phyloP scores from a whole-genome alignment of 2,329 filamentous ascomycete genomes.

The Fusarium chlamydosporum region DNA sequence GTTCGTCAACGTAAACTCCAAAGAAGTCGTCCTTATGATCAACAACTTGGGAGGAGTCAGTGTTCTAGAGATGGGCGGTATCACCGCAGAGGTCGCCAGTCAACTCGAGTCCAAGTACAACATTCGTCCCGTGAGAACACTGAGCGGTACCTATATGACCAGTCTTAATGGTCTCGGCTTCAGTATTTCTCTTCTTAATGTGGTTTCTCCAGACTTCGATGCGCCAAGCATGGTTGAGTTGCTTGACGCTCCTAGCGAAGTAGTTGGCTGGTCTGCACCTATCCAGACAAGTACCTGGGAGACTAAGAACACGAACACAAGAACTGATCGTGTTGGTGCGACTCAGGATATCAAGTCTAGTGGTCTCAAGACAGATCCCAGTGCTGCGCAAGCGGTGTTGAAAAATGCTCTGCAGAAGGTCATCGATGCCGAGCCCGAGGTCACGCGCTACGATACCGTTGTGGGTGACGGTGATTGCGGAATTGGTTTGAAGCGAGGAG shows the following conservation, averaged over 20 bases:
- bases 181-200: conserved; percentile 78
- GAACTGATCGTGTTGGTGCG: conserved; percentile 56
- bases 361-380: conserved; percentile 67
- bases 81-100: conserved; percentile 75
- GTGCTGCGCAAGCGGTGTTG: conserved; percentile 65
- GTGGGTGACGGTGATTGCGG: conserved; percentile 94
- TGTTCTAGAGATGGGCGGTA: conserved; percentile 78
- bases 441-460: conserved; percentile 82
- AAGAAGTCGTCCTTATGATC: conserved; percentile 77
- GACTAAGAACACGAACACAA: conserved; percentile 64
- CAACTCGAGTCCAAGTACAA: conserved; percentile 71
- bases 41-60: conserved; percentile 84
- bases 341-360: conserved; percentile 59
- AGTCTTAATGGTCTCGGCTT: conserved; percentile 83
- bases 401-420: conserved; percentile 71
- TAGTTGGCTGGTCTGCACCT: conserved; percentile 77
- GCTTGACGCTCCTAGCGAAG: conserved; percentile 78
- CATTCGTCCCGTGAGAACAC: conserved; percentile 74
- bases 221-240: conserved; percentile 76
- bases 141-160: conserved; percentile 82
- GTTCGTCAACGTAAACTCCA: conserved; percentile 73
- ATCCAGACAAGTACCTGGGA: conserved; percentile 75
- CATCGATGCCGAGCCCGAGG: conserved; percentile 76
- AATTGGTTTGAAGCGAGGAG: conserved; percentile 86
- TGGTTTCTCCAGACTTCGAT: conserved; percentile 70